Percentiles rank a stretch among this genome's conserved stretches.
phyloP scores from a whole-genome alignment of 371 early-diverging fungal genomes.

The Syncephalastrum sp. region DNA sequence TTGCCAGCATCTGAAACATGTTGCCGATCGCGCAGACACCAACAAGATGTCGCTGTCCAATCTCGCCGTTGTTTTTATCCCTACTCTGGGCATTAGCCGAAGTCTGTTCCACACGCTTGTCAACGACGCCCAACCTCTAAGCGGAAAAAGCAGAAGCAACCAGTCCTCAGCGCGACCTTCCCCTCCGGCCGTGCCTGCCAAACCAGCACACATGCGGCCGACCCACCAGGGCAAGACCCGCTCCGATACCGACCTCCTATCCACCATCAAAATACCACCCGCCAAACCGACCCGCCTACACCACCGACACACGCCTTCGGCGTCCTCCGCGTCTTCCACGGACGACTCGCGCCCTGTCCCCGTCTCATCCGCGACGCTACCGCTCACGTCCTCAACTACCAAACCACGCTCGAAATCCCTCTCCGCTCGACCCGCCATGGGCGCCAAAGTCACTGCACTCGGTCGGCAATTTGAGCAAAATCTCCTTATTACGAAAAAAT shows the following conservation, averaged over 20 bases:
- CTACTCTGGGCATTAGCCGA: slow-evolving; percentile 73
- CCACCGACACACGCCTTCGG: slow-evolving; percentile 12
- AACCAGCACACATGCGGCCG: slow-evolving; percentile 27
- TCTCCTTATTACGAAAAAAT: no score
- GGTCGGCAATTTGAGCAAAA: no score
- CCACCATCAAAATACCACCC: slow-evolving; percentile 20
- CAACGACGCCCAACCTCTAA: slow-evolving; percentile 18
- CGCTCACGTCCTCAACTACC: no score
- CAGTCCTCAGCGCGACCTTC: slow-evolving; percentile 1
- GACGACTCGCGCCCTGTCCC: no score
- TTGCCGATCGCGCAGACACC: slow-evolving; percentile 55
- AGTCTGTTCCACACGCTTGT: slow-evolving; percentile 61
- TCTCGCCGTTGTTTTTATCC: slow-evolving; percentile 79
- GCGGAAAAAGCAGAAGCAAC: no score
- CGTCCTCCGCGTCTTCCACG: slow-evolving; percentile 2
- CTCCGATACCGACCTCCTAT: slow-evolving; percentile 26
- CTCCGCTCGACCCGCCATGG: no score
- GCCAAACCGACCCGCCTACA: slow-evolving; percentile 28
- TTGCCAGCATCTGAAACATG: slow-evolving; percentile 66
- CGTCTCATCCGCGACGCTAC: no score
- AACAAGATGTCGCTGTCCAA: slow-evolving; percentile 84
- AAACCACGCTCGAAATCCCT: no score
- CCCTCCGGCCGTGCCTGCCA: slow-evolving; percentile 36
- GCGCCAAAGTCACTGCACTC: no score
- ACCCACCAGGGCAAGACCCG: slow-evolving; percentile 21